Conservation (phyloP, 768 basidiomycete species). For the Hygrophoropsis aurantiaca region DNA sequence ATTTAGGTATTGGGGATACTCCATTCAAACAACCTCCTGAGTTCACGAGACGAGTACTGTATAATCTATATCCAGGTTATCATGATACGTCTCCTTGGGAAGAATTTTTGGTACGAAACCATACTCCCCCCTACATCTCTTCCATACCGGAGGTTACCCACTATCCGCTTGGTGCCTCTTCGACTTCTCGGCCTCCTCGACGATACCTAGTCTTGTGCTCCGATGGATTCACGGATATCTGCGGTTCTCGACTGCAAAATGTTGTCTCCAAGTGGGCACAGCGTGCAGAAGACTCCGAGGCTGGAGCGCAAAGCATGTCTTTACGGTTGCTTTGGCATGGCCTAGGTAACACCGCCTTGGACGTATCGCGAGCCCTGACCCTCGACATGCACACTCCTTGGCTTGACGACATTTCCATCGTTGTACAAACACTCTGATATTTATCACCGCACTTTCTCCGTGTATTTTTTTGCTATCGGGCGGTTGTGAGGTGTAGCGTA, state of each 20-base stretch:
- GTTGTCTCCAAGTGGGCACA: slow-evolving; percentile 56
- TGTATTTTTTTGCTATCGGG: slow-evolving; percentile 4
- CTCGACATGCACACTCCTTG: slow-evolving; percentile 64
- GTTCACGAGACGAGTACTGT: slow-evolving; percentile 65
- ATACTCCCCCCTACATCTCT: slow-evolving; percentile 66
- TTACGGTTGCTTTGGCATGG: slow-evolving; percentile 55
- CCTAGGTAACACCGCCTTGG: slow-evolving; percentile 53
- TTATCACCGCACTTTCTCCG: neutral
- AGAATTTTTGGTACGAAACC: slow-evolving; percentile 61
- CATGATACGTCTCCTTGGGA: slow-evolving; percentile 65
- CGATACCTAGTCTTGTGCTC: slow-evolving; percentile 63
- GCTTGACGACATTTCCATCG: slow-evolving; percentile 68
- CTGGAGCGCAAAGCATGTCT: slow-evolving; percentile 37
- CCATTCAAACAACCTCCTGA: slow-evolving; percentile 74
- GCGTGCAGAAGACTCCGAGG: slow-evolving; percentile 33
- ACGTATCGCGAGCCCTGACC: slow-evolving; percentile 59
- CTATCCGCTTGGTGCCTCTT: slow-evolving; percentile 40
- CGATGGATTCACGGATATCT: slow-evolving; percentile 66
- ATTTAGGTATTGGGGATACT: slow-evolving; percentile 63
- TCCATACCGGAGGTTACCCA: slow-evolving; percentile 64
- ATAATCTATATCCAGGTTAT: slow-evolving; percentile 64
- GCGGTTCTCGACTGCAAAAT: slow-evolving; percentile 45
- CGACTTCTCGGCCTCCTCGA: slow-evolving; percentile 24
- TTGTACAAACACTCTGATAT: slow-evolving; percentile 52
- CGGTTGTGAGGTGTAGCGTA: slow-evolving; percentile 2